Base-by-base conservation (phyloP, 192 early-diverging fungal species). In the Coemansia sp. region DNA sequence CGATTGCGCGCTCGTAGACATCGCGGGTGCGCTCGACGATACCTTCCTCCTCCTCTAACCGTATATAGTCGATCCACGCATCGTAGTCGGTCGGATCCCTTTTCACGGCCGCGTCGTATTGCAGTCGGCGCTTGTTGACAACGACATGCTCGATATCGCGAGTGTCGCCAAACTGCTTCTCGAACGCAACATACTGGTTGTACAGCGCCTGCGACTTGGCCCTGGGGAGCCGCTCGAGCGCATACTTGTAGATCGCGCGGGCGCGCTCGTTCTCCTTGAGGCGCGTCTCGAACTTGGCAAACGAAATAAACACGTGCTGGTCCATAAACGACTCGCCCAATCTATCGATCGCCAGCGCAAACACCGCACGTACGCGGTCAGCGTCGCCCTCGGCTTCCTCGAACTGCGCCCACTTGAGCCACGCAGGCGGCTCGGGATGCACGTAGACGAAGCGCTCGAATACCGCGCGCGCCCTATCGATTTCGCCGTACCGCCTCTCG, bases 371-470 rank as follows among this genome's bases (percentile, higher is more conserved):
- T 41, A 63, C 75, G 46, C 70, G 74, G 86, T 92, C 91, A 6
- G 84, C 63, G 20, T 89, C 82, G 14, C 89, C 89, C 34, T 89
- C 84, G 5, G 88, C 84, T 67, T 99, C 95, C 78, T 98, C 97
- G 81, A 97, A 99, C 70, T 89, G 89, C 6, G 94, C 87, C 92
- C 93, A 99, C 71, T 92, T 92, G 53, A 99, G 85, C 96, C 97
- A 99, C 70, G 96, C 90, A 55, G 92, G 91, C 6, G 96, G 89
- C 42, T 95, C 86, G 6, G 96, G 97, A 67, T 97, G 93, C 32
- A 91, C 83, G 66, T 85, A 85, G 9, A 98, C 93, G 69, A 98
- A 92, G 35, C 96, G 80, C 70, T 90, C 87, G 74, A 90, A 95
- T 17, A 99, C 79, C 1, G 78, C 78, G 6, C 95, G 82, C 9